Evolutionary conservation across 306 rosid genomes (phyloP).

Genomic region (Glycyrrhiza uralensis): DNA sequence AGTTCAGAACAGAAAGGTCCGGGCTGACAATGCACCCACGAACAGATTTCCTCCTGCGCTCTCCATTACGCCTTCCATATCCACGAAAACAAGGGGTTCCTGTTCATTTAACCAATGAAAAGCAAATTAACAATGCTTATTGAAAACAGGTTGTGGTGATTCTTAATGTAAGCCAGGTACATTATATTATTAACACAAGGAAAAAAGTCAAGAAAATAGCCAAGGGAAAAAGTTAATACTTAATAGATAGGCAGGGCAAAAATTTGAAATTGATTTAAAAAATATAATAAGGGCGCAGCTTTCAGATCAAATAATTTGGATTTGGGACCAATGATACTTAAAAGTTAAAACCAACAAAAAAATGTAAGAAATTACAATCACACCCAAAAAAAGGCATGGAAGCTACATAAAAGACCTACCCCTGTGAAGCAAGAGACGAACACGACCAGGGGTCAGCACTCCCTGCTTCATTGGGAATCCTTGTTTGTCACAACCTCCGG

Average conservation of each 20-base stretch:
- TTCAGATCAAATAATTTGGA: background rate
- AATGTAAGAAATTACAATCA: background rate
- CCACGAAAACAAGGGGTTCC: slow-evolving; percentile 49
- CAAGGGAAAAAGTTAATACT: too few relatives aligned
- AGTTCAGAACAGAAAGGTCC: slow-evolving; percentile 44
- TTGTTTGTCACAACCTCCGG: slow-evolving; percentile 50
- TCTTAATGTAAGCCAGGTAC: too few relatives aligned
- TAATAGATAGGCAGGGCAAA: background rate
- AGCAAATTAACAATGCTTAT: background rate
- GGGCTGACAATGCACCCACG: slow-evolving; percentile 49
- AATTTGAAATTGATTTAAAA: background rate
- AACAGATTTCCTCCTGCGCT: slow-evolving; percentile 47
- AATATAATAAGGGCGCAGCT: background rate
- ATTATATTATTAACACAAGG: background rate
- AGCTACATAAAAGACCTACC: background rate
- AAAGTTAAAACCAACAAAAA: background rate
- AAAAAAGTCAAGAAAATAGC: background rate
- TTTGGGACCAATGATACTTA: background rate
- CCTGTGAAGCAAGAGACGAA: slow-evolving; percentile 40
- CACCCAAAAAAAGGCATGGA: background rate
- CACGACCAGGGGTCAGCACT: slow-evolving; percentile 50
- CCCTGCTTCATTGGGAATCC: slow-evolving; percentile 54
- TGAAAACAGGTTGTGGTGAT: background rate
- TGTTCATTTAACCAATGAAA: background rate
- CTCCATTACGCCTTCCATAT: slow-evolving; percentile 46